A percentile compares a stretch with the other conserved stretches of the same genome.
Conservation (phyloP, 2,329 filamentous ascomycete genomes). For the Penicillium palitans region DNA sequence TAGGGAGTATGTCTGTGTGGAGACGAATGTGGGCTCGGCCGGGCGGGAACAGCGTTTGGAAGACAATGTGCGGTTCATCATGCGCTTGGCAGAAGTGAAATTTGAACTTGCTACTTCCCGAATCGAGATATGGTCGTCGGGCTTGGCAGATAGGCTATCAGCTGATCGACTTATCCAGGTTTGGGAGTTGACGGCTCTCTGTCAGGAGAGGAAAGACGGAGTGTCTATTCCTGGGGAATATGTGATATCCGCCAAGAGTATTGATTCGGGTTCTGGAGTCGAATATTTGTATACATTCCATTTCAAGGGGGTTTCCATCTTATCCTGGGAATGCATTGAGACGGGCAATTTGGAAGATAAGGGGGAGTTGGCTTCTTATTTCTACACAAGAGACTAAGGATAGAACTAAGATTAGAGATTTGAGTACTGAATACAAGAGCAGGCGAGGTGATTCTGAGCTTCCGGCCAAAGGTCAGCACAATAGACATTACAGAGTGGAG, state of each 20-base stretch:
- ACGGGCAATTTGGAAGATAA: neutral
- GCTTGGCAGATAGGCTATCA: slow-evolving; percentile 1
- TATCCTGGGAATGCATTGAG: slow-evolving; percentile 21
- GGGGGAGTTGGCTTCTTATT: neutral
- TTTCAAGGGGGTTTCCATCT: slow-evolving; percentile 31
- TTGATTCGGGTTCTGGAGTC: neutral
- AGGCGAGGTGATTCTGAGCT: neutral
- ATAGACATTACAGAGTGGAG: neutral
- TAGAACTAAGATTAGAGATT: neutral
- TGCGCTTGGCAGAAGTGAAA: slow-evolving; percentile 14
- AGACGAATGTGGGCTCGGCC: slow-evolving; percentile 3
- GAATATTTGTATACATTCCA: slow-evolving; percentile 26
- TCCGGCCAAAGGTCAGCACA: neutral
- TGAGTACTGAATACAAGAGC: neutral
- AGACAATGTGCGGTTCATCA: slow-evolving; percentile 14
- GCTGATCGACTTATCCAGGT: slow-evolving; percentile 6
- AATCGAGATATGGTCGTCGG: slow-evolving; percentile 20
- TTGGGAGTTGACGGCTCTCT: slow-evolving; percentile 9
- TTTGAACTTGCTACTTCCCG: neutral
- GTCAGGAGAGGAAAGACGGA: neutral
- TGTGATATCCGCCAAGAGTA: slow-evolving; percentile 14
- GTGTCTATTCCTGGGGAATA: slow-evolving; percentile 12
- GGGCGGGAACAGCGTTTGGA: neutral
- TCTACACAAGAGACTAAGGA: neutral
- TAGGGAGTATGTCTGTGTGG: slow-evolving; percentile 37